Evolutionary conservation across 139 green algal species (phyloP), one percentile per base, ranked within the genome.

Genomic region (Haematococcus sp.): DNA sequence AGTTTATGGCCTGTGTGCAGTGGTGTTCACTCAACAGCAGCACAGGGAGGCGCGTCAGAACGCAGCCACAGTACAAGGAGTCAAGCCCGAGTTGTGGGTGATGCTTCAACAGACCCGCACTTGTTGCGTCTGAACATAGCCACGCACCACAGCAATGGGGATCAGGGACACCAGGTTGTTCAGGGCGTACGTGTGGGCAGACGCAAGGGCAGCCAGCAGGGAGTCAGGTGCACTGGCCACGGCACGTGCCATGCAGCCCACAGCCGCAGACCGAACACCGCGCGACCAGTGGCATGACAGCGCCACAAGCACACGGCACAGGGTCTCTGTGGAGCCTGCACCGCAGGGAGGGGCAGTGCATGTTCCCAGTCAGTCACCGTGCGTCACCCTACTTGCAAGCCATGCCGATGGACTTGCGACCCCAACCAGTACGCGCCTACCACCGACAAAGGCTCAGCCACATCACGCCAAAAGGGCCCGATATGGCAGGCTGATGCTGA

Each of bases 281-380:
- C n/a, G 11, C 0, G 28, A 13, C n/a, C 63, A 51, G 78, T 88
- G 86, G 60, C 88, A 65, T 35, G 75, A 66, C 16, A 84, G 64
- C 25, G 78, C 61, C 20, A 65, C 59, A 25, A 88, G 64, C 40
- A 90, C 63, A 25, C 79, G 55, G n/a, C 70, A 72, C 9, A 74
- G 31, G 1, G 56, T 31, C 0, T 71, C 78, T 2, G 81, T 73
- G 11, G 85, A 77, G 17, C 80, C 86, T 78, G 64, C 2, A 9
- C 1, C 30, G 20, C 1, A 20, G 60, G 60, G 15, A 43, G 31
- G 44, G n/a, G n/a, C n/a, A n/a, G n/a, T n/a, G n/a, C n/a, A n/a
- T n/a, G n/a, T n/a, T n/a, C n/a, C n/a, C n/a, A n/a, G n/a, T n/a
- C n/a, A n/a, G n/a, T n/a, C n/a, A n/a, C n/a, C n/a, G n/a, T n/a